A percentile compares a stretch with the other conserved stretches of the same genome.
Conservation (phyloP, 2,329 filamentous ascomycete genomes). For the Rhynchosporium agropyri region DNA sequence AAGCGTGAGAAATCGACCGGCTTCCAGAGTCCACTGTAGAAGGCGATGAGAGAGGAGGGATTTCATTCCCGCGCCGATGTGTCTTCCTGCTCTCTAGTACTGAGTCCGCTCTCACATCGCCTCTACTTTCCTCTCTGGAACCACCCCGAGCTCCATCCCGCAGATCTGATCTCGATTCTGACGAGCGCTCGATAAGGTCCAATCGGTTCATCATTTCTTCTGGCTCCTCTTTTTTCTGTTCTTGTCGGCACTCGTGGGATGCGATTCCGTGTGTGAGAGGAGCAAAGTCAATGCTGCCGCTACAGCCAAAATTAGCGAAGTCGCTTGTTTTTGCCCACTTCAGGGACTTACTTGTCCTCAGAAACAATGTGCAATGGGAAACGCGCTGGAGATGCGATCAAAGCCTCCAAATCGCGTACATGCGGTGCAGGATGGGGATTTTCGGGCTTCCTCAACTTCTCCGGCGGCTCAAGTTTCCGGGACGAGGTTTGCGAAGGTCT, state of each 20-base stretch:
- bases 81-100: constrained; percentile 8
- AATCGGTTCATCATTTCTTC: constrained; percentile 12
- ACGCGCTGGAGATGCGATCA: constrained; percentile 15
- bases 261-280: neutral
- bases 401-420: constrained; percentile 23
- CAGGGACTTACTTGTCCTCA: constrained; percentile 6
- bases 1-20: constrained; percentile 33
- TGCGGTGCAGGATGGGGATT: constrained; percentile 3
- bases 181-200: constrained; percentile 9
- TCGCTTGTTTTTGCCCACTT: too few relatives aligned
- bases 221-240: neutral
- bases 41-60: constrained; percentile 22
- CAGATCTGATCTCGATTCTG: constrained; percentile 10
- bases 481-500: constrained; percentile 20
- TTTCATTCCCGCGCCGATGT: constrained; percentile 18
- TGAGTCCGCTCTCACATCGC: constrained; percentile 5
- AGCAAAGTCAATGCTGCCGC: constrained; percentile 16
- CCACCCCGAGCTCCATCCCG: constrained; percentile 7
- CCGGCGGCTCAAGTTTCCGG: constrained; percentile 1
- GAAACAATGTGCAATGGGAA: constrained; percentile 4
- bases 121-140: neutral
- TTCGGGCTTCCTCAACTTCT: constrained; percentile 12
- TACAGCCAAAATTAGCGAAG: neutral
- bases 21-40: constrained; percentile 27
- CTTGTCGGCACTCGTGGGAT: constrained; percentile 1